Percentiles rank a stretch among this genome's conserved stretches.
These are phyloP conservation scores for Galium porrigens DNA, from an alignment of 305 asterid genomes.

Conservation along the genomic window DNA sequence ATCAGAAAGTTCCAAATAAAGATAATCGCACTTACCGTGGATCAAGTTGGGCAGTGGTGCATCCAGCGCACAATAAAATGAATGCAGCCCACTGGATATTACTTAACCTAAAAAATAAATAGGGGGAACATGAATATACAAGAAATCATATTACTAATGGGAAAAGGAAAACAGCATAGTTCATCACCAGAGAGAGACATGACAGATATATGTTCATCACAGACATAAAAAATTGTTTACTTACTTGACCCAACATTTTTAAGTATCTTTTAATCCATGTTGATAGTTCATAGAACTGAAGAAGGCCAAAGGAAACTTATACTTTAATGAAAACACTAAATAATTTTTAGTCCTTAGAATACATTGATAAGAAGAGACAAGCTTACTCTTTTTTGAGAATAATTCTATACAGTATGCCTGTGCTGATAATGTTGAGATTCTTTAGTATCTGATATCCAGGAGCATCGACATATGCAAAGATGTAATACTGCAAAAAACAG, in stretches of 20 bases:
- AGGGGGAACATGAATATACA: background rate
- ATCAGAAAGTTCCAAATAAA: background rate
- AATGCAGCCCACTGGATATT: slow-evolving; percentile 97
- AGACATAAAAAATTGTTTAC: background rate
- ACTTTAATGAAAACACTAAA: background rate
- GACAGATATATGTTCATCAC: background rate
- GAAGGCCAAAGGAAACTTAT: background rate
- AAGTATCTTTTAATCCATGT: background rate
- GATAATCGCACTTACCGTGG: slow-evolving; percentile 43
- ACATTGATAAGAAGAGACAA: slow-evolving; percentile 12
- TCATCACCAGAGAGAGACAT: background rate
- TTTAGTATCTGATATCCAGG: slow-evolving; percentile 97
- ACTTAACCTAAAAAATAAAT: slow-evolving; percentile 49
- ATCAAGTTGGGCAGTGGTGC: slow-evolving; percentile 98
- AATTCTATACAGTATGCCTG: slow-evolving; percentile 76
- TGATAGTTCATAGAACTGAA: background rate
- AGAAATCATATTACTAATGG: background rate
- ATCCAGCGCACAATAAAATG: slow-evolving; percentile 82
- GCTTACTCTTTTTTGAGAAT: slow-evolving; percentile 84
- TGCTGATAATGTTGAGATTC: slow-evolving; percentile 88
- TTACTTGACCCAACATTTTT: background rate
- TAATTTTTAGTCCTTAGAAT: slow-evolving; percentile 8
- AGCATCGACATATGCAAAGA: slow-evolving; percentile 95
- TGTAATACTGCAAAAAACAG: slow-evolving; percentile 62
- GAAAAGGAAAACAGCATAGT: background rate